Evolutionary conservation across 2,329 filamentous ascomycete genomes (phyloP), one percentile per base, ranked within the genome.

Genomic region (Fusarium bactridioides): DNA sequence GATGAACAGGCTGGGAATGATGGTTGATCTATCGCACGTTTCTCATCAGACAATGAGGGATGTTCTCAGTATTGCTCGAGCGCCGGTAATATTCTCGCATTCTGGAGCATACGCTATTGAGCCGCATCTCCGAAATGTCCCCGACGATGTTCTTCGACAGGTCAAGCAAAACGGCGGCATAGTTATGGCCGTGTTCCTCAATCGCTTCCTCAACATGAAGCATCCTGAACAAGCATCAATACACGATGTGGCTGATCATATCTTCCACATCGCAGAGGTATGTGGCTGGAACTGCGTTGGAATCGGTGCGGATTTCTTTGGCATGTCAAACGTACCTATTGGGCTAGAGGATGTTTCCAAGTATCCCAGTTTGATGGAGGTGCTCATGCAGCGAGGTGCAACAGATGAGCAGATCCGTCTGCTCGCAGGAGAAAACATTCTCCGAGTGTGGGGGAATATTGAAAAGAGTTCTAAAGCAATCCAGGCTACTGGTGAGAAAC

Each of bases 161-260:
- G 69, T 85, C 1, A 79, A 78, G 33, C 64, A 74, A 4, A 85
- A 84, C 27, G 75, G 78, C 3, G 83, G 83, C 1, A 77, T 84
- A 11, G 74, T 84, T 15, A 84, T 84, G 83, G 77, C 80, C 1
- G 78, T 79, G 1, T 83, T 84, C 47, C 75, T 82, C 25, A 79
- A 80, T n/a, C 77, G 79, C 15, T 80, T 80, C 58, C 71, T 76
- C 58, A 81, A 73, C 60, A 74, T 78, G 62, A 79, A 70, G 70
- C 77, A 74, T 64, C 77, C 72, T 25, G 77, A 78, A 48, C 74
- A 77, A 38, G 79, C 78, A 15, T 79, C 76, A 7, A 78, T 82
- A 43, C 74, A 82, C 31, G 73, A 78, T 43, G 81, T 84, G 1
- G 79, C 81, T 11, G 81, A 84, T 53, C 81, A 81, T 57, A 76